Evolutionary conservation across 2,329 filamentous ascomycete genomes (phyloP), one percentile per base, ranked within the genome.

Genomic region (Sphaerulina musiva): DNA sequence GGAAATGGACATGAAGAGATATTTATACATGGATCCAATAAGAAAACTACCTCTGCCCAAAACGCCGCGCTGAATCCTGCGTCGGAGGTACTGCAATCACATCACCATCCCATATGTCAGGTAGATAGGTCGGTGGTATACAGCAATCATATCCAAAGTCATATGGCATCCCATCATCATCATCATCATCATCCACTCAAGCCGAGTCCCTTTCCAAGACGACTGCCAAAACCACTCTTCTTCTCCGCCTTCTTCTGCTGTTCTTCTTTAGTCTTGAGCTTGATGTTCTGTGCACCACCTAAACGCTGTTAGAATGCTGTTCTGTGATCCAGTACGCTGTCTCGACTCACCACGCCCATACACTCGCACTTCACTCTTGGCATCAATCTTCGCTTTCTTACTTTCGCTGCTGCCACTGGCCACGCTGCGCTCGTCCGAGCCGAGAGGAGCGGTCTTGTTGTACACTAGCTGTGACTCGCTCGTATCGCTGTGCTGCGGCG

Each of bases 211-310:
- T 61, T 61, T 11, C 54, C 54, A 9, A 56, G 42, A 20, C 47
- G 43, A 42, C 54, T 48, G 17, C 49, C 54, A 29, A 61, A 57
- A 1, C 59, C 57, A 7, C 29, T 31, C 26, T 43, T 51, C 43
- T 56, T 56, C 26, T 48, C 43, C 5, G 51, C 54, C n/a, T 57
- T 50, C 36, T 46, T 23, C 45, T 55, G 57, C 52, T 78, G 60
- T 40, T 62, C 65, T 63, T 73, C 69, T 50, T 70, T 74, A 12
- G 74, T 68, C 59, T 76, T 75, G 51, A 76, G 73, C 57, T 78
- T 78, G 56, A 76, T 74, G 61, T 80, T 78, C 63, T 80, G 80
- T 39, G 75, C 76, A 44, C 76, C 76, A 59, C 74, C 74, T 77
- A 59, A 44, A 54, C 10, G 60, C 46, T 7, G 46, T 56, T 29